Evolutionary conservation across 192 early-diverging fungal genomes (phyloP).

Genomic region (Coemansia sp.): DNA sequence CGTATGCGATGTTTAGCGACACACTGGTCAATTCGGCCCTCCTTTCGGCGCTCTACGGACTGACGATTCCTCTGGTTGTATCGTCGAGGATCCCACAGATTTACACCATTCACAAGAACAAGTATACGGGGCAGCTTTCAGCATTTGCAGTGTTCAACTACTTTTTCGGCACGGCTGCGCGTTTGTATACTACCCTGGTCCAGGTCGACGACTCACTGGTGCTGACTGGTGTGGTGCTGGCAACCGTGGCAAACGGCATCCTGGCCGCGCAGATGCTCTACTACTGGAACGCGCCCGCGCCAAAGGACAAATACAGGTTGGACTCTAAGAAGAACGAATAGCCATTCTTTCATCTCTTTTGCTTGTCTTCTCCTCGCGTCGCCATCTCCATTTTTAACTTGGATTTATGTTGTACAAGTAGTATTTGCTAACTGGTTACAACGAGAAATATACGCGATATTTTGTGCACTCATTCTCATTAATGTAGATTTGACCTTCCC

Average conservation of each 20-base stretch:
- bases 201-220: constrained; percentile 86
- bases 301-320: constrained; percentile 58
- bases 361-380: constrained; percentile 6
- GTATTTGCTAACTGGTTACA: constrained; percentile 2
- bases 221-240: constrained; percentile 68
- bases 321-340: constrained; percentile 50
- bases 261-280: constrained; percentile 76
- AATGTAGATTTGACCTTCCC: constrained; percentile 47
- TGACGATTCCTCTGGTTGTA: constrained; percentile 78
- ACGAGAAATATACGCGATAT: neutral
- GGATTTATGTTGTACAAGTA: too few relatives aligned
- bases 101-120: constrained; percentile 76
- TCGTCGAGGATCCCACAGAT: constrained; percentile 92
- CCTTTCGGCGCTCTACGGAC: constrained; percentile 70
- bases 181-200: constrained; percentile 90
- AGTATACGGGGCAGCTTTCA: constrained; percentile 88
- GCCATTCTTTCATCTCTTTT: neutral
- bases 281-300: constrained; percentile 68
- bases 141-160: constrained; percentile 89
- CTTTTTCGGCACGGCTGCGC: constrained; percentile 81
- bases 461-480: neutral
- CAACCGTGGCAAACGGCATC: constrained; percentile 75
- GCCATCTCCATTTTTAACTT: neutral
- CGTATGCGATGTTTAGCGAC: constrained; percentile 60
- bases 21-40: constrained; percentile 51